Evolutionary conservation across 2,329 filamentous ascomycete species (phyloP).

Genomic region (Sarocladiaceae sp.): DNA sequence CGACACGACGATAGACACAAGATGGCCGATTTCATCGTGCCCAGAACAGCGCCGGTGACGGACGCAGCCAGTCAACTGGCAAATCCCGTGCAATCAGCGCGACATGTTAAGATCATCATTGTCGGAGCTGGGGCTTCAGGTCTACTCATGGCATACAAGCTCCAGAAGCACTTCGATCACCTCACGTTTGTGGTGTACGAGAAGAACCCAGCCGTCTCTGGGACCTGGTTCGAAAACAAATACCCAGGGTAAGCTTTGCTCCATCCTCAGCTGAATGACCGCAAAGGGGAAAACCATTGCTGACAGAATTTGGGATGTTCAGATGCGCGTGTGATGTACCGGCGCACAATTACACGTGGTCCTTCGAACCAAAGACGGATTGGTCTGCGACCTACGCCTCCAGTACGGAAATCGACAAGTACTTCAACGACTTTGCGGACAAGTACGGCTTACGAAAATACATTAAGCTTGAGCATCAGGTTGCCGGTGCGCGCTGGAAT

Average conservation of each 20-base stretch:
- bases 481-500: slow-evolving; percentile 9
- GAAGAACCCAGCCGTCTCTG: slow-evolving; percentile 44
- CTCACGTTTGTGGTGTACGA: slow-evolving; percentile 35
- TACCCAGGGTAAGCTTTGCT: slow-evolving; percentile 9
- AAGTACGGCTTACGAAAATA: slow-evolving; percentile 59
- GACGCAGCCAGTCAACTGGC: slow-evolving; percentile 15
- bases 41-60: slow-evolving; percentile 14
- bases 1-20: background rate
- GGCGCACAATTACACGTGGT: slow-evolving; percentile 14
- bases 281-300: background rate
- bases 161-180: slow-evolving; percentile 49
- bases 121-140: slow-evolving; percentile 29
- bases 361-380: slow-evolving; percentile 15
- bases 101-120: slow-evolving; percentile 20
- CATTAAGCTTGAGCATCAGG: slow-evolving; percentile 40
- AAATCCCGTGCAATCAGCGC: slow-evolving; percentile 16
- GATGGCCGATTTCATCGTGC: slow-evolving; percentile 15
- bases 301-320: background rate
- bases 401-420: slow-evolving; percentile 13
- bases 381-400: slow-evolving; percentile 14
- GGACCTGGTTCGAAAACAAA: slow-evolving; percentile 38
- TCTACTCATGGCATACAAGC: slow-evolving; percentile 29
- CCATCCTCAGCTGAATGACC: too few relatives aligned
- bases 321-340: slow-evolving; percentile 13
- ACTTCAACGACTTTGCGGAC: slow-evolving; percentile 45